Evolutionary conservation across 345 rosid genomes (phyloP), one percentile per base, ranked within the genome.

Genomic region (Laguncularia racemosa): DNA sequence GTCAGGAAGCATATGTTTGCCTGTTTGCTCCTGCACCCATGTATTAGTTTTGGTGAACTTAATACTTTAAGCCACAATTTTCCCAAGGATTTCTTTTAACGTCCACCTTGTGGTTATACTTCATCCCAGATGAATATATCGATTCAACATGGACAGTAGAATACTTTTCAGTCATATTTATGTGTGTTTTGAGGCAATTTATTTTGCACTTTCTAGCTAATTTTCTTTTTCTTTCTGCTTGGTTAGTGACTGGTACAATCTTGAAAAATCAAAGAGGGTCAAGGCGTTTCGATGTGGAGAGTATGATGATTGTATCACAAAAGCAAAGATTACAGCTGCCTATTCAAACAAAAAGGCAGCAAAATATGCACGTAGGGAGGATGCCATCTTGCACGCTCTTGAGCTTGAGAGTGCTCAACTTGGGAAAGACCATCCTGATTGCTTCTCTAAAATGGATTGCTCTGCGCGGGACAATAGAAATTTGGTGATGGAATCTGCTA

Each of bases 211-310:
- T 61, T 48, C 52, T 65, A 6, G 68, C 56, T 21, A 19, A 53
- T 45, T 48, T 16, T 48, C 44, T 12, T 46, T 38, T 49, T 43
- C n/a, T 50, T 63, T 59, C 44, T 74, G 11, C 40, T 33, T 33
- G 40, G 40, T 33, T 57, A 95, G 97, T 80, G 99, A 90, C 59
- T 95, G 97, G 97, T 90, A 95, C 76, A 73, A 82, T 75, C 93
- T 95, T 58, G 99, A 95, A 59, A 88, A 86, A 62, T 90, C 97
- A 10, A 90, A 90, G 81, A 75, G 80, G 59, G 97, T 95, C 67
- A 95, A 95, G 83, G 85, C 96, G 1, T 95, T 95, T 73, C 95
- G 99, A 16, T 95, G 99, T 71, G 96, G 93, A 60, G 99, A 90
- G 55, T 95, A 88, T 70, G 92, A 82, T 53, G 72, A 73, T 62